A percentile compares a stretch with the other conserved stretches of the same genome.
Evolutionary conservation across 306 rosid species (phyloP).

Genomic region (Pyrus communis): DNA sequence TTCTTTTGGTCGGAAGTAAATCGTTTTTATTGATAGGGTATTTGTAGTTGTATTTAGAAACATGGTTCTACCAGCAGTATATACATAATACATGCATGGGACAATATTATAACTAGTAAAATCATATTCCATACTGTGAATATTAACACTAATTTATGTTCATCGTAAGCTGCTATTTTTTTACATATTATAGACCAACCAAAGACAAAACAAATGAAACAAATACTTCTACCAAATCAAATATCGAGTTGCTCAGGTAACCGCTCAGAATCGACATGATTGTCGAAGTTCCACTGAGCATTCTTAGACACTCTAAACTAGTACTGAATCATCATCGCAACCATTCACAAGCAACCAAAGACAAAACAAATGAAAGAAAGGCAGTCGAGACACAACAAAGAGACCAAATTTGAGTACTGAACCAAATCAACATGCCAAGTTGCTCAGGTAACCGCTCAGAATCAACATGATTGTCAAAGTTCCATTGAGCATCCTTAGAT

Average conservation of each 20-base stretch:
- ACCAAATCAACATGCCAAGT: background rate
- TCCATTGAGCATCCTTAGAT: conserved; percentile 22
- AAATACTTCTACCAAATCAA: background rate
- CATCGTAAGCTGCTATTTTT: background rate
- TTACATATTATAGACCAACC: background rate
- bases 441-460: conserved; percentile 56
- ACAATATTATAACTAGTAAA: background rate
- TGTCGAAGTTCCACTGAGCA: conserved; percentile 29
- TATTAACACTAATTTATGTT: background rate
- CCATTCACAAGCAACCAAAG: background rate
- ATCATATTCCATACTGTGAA: background rate
- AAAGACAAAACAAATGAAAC: background rate
- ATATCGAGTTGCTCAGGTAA: conserved; percentile 38
- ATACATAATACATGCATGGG: background rate
- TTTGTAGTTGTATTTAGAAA: background rate
- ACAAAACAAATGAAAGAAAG: background rate
- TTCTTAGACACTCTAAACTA: conserved; percentile 24
- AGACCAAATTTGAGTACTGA: background rate
- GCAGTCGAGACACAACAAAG: background rate
- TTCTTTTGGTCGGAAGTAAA: background rate
- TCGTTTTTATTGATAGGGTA: background rate
- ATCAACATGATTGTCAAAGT: conserved; percentile 26
- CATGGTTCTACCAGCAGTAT: background rate
- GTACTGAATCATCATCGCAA: conserved; percentile 39
- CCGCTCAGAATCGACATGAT: conserved; percentile 38